Conservation (phyloP, 148 eudicot genomes). For the Amaranthus hypochondriacus region DNA sequence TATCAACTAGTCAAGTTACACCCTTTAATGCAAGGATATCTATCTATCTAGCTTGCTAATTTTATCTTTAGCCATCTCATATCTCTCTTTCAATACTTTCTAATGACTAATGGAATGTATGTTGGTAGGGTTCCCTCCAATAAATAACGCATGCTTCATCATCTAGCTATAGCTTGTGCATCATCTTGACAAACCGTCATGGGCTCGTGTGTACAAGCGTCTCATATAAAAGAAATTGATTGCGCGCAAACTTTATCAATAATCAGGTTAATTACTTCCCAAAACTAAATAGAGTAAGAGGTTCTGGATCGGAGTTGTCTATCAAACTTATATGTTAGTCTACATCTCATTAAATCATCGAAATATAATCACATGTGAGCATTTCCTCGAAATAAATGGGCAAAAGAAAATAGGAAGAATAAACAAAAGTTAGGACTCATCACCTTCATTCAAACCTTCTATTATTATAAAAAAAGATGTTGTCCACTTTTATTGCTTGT, state of each 20-base stretch:
- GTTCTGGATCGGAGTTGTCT: too few relatives aligned
- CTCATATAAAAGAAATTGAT: too few relatives aligned
- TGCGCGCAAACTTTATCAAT: too few relatives aligned
- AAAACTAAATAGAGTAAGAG: too few relatives aligned
- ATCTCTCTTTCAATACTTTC: conserved; percentile 5
- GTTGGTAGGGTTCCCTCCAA: conserved; percentile 12
- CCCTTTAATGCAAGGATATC: background rate
- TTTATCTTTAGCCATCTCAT: background rate
- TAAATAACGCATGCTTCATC: conserved; percentile 17
- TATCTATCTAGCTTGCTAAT: background rate
- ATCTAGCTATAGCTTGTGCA: background rate
- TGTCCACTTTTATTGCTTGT: conserved; percentile 8
- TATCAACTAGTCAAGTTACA: background rate
- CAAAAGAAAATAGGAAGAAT: background rate
- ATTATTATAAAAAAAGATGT: background rate
- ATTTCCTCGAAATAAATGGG: too few relatives aligned
- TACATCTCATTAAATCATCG: too few relatives aligned
- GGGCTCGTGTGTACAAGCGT: too few relatives aligned
- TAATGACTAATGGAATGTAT: conserved; percentile 10
- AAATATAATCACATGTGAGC: too few relatives aligned
- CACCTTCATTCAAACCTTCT: background rate
- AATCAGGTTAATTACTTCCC: too few relatives aligned
- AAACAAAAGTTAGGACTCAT: background rate
- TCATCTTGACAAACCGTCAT: background rate
- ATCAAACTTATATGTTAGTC: too few relatives aligned